A percentile compares a stretch with the other conserved stretches of the same genome.
phyloP scores from a whole-genome alignment of 225 moss, liverwort and hornwort species.

The Climacium dendroides region DNA sequence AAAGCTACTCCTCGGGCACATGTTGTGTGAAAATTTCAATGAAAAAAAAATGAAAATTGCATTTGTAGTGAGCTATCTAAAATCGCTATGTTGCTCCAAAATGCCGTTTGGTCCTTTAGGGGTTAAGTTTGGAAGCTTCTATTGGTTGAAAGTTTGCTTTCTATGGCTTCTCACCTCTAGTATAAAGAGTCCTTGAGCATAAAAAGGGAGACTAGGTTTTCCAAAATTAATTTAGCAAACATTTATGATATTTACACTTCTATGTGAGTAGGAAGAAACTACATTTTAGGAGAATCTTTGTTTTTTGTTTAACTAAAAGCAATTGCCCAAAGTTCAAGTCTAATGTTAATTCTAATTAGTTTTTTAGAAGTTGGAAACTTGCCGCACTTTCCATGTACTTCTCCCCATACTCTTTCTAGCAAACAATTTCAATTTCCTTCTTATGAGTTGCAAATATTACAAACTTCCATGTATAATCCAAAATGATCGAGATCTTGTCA shows the following conservation, averaged over 20 bases:
- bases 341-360: background rate
- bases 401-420: too few species aligned
- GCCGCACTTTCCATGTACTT: background rate
- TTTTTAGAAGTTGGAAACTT: rapidly evolving
- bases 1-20: too few species aligned
- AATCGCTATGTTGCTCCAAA: too few species aligned
- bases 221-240: rapidly evolving
- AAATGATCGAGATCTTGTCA: too few species aligned
- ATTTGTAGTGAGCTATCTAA: too few species aligned
- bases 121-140: background rate
- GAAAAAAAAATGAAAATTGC: too few species aligned
- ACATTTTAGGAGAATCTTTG: background rate
- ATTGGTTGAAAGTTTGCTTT: background rate
- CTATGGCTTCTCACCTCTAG: background rate
- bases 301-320: background rate
- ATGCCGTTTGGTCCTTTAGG: too few species aligned
- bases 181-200: rapidly evolving
- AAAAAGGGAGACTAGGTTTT: background rate
- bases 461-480: background rate
- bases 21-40: too few species aligned
- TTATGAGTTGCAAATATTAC: background rate
- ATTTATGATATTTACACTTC: background rate
- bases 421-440: too few species aligned
- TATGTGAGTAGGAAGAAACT: background rate
- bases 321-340: background rate